These are phyloP conservation scores for Raphanus sativus DNA, from an alignment of 345 rosid genomes.

Conservation along the genomic window DNA sequence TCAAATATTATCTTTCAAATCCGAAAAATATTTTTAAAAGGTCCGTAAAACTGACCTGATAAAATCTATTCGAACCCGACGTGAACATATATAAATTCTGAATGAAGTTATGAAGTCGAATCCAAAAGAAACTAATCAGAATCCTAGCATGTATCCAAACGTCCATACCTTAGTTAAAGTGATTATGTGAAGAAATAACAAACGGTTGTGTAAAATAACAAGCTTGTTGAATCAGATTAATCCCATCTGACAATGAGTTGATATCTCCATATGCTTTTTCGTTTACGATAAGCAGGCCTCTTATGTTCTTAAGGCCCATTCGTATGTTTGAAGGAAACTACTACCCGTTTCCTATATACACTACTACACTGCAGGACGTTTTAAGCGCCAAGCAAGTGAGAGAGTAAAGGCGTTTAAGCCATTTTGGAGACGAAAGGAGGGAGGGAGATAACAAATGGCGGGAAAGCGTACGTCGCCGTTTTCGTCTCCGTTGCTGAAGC, in stretches of 20 bases:
- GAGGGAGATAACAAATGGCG: constrained; percentile 43
- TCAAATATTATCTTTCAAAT: background rate
- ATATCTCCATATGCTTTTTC: background rate
- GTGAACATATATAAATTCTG: background rate
- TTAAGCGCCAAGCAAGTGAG: background rate
- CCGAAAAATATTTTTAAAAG: too few relatives aligned
- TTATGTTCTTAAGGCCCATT: background rate
- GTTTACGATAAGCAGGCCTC: background rate
- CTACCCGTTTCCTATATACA: background rate
- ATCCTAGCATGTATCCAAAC: too few relatives aligned
- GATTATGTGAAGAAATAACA: background rate
- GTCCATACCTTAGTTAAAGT: too few relatives aligned
- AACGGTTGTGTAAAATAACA: background rate
- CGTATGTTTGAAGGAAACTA: background rate
- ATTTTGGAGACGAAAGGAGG: constrained; percentile 16
- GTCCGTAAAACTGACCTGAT: too few relatives aligned
- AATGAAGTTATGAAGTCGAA: background rate
- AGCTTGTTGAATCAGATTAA: too few relatives aligned
- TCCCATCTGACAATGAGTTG: too few relatives aligned
- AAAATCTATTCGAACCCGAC: too few relatives aligned
- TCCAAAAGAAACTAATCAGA: too few relatives aligned
- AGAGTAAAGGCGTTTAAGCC: constrained; percentile 22
- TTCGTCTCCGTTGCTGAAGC: constrained; percentile 38
- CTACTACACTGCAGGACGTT: constrained; percentile 5
- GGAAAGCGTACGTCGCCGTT: constrained; percentile 47